Conservation (phyloP, 129 eudicot genomes). For the Ambrosia trifida region DNA sequence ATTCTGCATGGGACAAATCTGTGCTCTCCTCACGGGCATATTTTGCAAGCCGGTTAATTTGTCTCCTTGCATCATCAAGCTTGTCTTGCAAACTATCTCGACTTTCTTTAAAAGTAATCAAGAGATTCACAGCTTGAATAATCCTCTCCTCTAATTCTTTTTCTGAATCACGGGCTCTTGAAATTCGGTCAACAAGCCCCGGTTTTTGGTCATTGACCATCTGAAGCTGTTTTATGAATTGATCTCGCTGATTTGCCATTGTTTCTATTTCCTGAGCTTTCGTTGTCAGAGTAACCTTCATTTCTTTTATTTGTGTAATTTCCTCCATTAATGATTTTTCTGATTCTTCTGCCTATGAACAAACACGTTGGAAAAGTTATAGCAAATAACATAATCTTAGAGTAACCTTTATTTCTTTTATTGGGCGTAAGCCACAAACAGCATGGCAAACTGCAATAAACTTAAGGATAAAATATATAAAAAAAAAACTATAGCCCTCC, state of each 20-base stretch:
- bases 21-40: conserved; percentile 26
- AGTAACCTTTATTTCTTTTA: too few species aligned
- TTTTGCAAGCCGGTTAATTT: conserved; percentile 38
- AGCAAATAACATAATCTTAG: conserved; percentile 1
- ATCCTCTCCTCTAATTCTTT: conserved; percentile 79
- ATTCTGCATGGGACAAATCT: conserved; percentile 28
- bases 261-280: conserved; percentile 54
- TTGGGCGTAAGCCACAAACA: not conserved
- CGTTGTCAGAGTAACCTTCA: conserved; percentile 42
- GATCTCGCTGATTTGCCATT: conserved; percentile 48
- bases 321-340: conserved; percentile 52
- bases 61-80: conserved; percentile 44
- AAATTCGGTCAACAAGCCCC: conserved; percentile 48
- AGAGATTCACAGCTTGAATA: conserved; percentile 74
- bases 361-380: conserved; percentile 27
- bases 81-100: conserved; percentile 62
- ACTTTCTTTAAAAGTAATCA: conserved; percentile 54
- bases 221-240: conserved; percentile 49
- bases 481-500: not conserved
- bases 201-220: conserved; percentile 46
- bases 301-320: conserved; percentile 45
- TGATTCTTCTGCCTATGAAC: conserved; percentile 62
- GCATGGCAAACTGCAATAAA: not conserved
- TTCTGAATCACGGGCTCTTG: conserved; percentile 42
- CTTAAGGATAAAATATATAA: not conserved